Percentiles rank a stretch among this genome's conserved stretches.
These are phyloP conservation scores for Suillus sp. DNA, from an alignment of 768 basidiomycete species.

Conservation along the genomic window DNA sequence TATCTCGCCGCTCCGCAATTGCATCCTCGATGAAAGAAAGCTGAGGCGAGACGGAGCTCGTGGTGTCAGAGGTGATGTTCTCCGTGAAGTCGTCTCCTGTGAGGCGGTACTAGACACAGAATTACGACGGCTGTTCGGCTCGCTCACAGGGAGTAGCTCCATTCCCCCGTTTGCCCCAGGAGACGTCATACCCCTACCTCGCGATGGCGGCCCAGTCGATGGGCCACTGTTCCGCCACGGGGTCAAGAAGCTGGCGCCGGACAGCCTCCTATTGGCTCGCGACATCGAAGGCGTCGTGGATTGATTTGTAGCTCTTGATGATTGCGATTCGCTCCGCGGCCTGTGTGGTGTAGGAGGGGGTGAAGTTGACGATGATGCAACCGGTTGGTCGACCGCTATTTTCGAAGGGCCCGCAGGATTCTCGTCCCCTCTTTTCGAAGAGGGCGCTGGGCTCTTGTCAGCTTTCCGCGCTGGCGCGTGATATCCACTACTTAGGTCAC, in stretches of 20 bases:
- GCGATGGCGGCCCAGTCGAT: conserved; percentile 15
- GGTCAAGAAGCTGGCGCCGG: conserved; percentile 32
- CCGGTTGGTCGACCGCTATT: conserved; percentile 22
- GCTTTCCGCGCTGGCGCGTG: conserved; percentile 27
- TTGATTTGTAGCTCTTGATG: conserved; percentile 24
- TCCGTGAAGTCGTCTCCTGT: conserved; percentile 20
- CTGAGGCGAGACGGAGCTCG: conserved; percentile 25
- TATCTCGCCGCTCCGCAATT: conserved; percentile 27
- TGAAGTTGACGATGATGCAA: conserved; percentile 12
- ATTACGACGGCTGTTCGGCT: conserved; percentile 20
- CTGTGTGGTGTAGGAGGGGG: conserved; percentile 11
- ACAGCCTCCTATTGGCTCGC: conserved; percentile 26
- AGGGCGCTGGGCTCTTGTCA: conserved; percentile 27
- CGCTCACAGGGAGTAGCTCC: conserved; percentile 28
- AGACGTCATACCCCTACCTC: conserved; percentile 15
- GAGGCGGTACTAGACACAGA: conserved; percentile 21
- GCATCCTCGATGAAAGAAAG: conserved; percentile 23
- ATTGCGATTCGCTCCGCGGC: conserved; percentile 26
- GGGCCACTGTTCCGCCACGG: conserved; percentile 24
- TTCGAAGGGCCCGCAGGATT: conserved; percentile 21
- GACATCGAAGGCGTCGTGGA: conserved; percentile 20
- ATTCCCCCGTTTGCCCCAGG: conserved; percentile 14
- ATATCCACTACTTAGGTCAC: conserved; percentile 47
- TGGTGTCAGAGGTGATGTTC: conserved; percentile 18
- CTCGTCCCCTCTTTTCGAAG: conserved; percentile 23